Conservation (phyloP, 345 rosid species). For the Sonneratia caseolaris region DNA sequence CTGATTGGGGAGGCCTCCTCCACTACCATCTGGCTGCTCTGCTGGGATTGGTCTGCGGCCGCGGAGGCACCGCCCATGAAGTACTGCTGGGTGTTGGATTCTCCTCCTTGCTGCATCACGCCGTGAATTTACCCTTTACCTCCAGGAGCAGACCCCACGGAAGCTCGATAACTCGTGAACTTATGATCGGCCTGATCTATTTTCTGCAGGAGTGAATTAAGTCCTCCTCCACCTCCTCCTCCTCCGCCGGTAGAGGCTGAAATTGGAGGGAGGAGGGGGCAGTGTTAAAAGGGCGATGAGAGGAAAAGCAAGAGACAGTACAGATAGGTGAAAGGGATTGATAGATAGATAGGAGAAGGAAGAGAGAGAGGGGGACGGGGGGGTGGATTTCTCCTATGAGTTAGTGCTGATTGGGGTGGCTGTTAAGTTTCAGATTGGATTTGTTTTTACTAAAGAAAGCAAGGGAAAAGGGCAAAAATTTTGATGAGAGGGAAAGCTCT, state of each 20-base stretch:
- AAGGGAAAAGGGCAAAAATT: not conserved
- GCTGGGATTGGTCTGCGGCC: constrained; percentile 12
- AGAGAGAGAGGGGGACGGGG: constrained; percentile 19
- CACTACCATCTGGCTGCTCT: constrained; percentile 30
- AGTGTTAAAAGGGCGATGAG: constrained; percentile 3
- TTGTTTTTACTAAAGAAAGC: not conserved
- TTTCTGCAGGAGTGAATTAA: not conserved
- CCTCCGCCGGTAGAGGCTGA: constrained; percentile 15
- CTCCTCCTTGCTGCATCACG: constrained; percentile 25
- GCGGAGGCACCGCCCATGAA: constrained; percentile 2
- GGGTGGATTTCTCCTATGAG: constrained; percentile 30
- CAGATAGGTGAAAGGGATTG: constrained; percentile 11
- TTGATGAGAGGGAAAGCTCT: constrained; percentile 8
- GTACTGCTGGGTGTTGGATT: constrained; percentile 24
- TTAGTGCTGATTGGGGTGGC: constrained; percentile 22
- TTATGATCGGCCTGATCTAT: no score
- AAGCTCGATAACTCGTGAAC: not conserved
- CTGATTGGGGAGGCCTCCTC: constrained; percentile 87
- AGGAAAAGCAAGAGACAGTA: constrained; percentile 2
- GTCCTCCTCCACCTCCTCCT: constrained; percentile 11
- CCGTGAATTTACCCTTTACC: constrained; percentile 13
- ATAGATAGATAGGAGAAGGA: constrained; percentile 11
- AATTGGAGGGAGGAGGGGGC: constrained; percentile 3
- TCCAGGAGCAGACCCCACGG: not conserved
- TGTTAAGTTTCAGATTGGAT: constrained; percentile 13